Conservation (phyloP, 2,329 filamentous ascomycete species). For the Teratosphaeria epicoccoides region DNA sequence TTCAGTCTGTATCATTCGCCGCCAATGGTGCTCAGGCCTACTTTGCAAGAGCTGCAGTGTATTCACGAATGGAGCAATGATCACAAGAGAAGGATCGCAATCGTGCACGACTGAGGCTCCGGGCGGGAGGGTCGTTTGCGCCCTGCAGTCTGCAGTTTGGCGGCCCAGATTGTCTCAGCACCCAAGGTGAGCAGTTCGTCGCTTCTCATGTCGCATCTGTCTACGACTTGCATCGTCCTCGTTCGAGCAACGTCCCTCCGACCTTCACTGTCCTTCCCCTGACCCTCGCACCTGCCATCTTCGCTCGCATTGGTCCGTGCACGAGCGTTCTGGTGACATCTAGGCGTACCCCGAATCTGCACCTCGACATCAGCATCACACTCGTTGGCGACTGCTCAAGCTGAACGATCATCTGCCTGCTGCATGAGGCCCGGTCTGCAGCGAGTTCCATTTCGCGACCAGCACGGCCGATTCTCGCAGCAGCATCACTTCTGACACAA, state of each 20-base stretch:
- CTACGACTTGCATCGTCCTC: not conserved
- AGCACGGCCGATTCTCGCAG: not conserved
- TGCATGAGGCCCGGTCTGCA: not conserved
- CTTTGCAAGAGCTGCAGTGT: not conserved
- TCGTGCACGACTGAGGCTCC: not conserved
- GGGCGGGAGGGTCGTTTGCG: not conserved
- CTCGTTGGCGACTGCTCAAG: not conserved
- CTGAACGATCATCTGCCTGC: not conserved
- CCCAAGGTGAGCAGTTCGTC: not conserved
- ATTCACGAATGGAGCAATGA: not conserved
- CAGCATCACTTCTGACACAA: not conserved
- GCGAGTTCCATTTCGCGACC: not conserved
- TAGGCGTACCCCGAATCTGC: not conserved
- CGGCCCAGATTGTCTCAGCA: not conserved
- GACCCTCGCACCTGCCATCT: not conserved
- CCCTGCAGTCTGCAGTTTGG: not conserved
- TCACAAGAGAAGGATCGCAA: too few relatives aligned
- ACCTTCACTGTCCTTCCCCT: not conserved
- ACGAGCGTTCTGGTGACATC: not conserved
- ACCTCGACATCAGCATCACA: not conserved
- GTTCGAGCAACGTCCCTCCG: not conserved
- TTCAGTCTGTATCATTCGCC: not conserved
- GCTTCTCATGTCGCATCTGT: not conserved
- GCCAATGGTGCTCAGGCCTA: not conserved
- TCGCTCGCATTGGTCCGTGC: not conserved